phyloP scores from a whole-genome alignment of 2,329 filamentous ascomycete genomes.

The Phialophora macrospora region DNA sequence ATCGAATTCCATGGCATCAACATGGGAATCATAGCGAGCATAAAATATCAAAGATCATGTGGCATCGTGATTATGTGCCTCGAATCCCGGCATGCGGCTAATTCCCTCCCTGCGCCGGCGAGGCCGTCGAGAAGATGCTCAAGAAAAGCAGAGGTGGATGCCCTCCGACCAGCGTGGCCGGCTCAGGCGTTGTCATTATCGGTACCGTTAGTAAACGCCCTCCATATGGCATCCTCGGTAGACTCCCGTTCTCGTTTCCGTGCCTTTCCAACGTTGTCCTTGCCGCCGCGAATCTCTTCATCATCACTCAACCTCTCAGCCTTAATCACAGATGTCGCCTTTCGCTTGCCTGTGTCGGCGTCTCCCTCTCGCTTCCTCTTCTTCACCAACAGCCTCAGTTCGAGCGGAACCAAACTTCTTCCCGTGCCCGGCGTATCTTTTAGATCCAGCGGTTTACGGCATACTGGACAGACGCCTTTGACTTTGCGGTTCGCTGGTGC shows the following conservation, averaged over 20 bases:
- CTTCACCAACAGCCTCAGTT: constrained; percentile 34
- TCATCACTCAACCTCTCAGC: constrained; percentile 30
- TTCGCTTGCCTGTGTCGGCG: constrained; percentile 20
- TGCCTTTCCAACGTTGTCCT: constrained; percentile 11
- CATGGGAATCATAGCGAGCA: neutral
- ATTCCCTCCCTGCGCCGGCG: too few species aligned
- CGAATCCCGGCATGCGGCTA: neutral
- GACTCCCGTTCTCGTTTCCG: constrained; percentile 3
- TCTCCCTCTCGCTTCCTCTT: constrained; percentile 28
- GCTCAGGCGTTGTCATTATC: neutral
- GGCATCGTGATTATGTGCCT: neutral
- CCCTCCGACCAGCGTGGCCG: neutral
- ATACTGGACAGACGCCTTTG: constrained; percentile 52
- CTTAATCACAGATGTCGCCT: constrained; percentile 24
- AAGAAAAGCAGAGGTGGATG: neutral
- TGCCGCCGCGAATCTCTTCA: constrained; percentile 23
- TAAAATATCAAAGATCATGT: neutral
- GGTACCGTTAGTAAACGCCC: neutral
- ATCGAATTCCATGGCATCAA: neutral
- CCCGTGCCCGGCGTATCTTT: constrained; percentile 44
- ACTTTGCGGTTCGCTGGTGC: constrained; percentile 41
- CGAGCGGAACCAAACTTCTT: constrained; percentile 35
- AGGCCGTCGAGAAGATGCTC: neutral
- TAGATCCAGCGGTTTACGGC: constrained; percentile 49
- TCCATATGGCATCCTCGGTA: constrained; percentile 6